Conservation (phyloP, 2,329 filamentous ascomycete species). For the Fusarium pseudonygamai region DNA sequence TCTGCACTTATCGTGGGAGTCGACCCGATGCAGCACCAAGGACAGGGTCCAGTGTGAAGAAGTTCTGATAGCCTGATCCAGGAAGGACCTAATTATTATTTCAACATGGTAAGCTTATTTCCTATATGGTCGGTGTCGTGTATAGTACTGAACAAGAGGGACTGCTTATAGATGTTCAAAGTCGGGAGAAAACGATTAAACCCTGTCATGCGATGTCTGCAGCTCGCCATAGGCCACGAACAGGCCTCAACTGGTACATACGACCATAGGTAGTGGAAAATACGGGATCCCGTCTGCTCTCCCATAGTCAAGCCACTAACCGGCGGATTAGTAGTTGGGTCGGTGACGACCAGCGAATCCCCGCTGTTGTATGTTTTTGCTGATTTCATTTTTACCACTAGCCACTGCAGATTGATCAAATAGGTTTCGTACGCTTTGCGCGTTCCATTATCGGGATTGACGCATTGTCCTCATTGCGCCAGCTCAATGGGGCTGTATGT, state of each 20-base stretch:
- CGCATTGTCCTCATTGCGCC: neutral
- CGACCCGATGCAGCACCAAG: accelerated
- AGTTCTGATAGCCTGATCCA: accelerated
- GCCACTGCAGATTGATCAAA: neutral
- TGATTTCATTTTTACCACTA: neutral
- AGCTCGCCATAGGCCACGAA: accelerated
- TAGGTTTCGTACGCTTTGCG: neutral
- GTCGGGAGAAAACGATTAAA: too few species aligned
- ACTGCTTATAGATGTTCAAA: too few species aligned
- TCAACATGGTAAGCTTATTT: accelerated
- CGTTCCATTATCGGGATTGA: accelerated
- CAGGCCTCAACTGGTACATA: accelerated
- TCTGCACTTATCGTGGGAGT: accelerated
- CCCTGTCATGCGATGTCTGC: too few species aligned
- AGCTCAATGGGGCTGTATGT: neutral
- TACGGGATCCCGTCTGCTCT: neutral
- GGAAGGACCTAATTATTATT: neutral
- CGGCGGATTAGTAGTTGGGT: neutral
- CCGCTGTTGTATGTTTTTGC: neutral
- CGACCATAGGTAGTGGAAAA: neutral
- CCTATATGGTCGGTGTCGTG: neutral
- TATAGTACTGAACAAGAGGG: neutral
- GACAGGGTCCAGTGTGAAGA: accelerated
- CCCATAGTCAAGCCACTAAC: neutral
- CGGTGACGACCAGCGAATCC: neutral